phyloP scores from a whole-genome alignment of 1,284 basidiomycete species.

The Bondarzewia mesenterica region DNA sequence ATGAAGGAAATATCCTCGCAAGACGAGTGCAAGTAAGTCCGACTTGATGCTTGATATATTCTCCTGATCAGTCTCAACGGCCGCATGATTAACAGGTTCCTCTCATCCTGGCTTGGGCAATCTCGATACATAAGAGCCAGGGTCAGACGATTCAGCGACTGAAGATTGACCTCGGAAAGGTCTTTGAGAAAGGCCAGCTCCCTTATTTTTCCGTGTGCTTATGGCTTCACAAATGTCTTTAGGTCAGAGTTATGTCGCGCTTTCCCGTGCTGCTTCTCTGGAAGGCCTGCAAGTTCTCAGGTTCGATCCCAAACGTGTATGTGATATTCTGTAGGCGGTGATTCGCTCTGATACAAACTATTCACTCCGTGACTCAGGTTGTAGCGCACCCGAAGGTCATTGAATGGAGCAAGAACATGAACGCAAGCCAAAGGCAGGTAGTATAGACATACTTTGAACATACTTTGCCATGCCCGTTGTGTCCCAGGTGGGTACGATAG shows the following conservation, averaged over 20 bases:
- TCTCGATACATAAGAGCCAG: conserved; percentile 94
- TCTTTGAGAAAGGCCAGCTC: conserved; percentile 81
- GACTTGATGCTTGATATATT: conserved; percentile 7
- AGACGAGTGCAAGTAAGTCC: conserved; percentile 47
- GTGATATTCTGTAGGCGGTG: neutral
- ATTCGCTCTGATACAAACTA: neutral
- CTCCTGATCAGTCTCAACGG: neutral
- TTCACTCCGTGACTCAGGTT: conserved; percentile 39
- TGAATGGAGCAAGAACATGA: conserved; percentile 48
- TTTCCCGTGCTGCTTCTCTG: conserved; percentile 89
- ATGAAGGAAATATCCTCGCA: conserved; percentile 29
- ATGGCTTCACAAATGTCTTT: conserved; percentile 2
- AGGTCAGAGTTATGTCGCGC: conserved; percentile 93
- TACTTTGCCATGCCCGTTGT: too few species aligned
- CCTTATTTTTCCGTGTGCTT: neutral
- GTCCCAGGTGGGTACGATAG: too few species aligned
- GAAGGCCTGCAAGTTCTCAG: conserved; percentile 87
- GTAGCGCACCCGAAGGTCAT: conserved; percentile 65
- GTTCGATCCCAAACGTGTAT: conserved; percentile 74
- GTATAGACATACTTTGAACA: too few species aligned
- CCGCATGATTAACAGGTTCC: conserved; percentile 44
- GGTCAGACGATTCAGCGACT: conserved; percentile 86
- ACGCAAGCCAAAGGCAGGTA: neutral
- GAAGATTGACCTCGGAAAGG: conserved; percentile 71
- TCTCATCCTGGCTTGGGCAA: conserved; percentile 85